Base-by-base conservation (phyloP, 495 filamentous ascomycete genomes). In the Neurospora intermedia region DNA sequence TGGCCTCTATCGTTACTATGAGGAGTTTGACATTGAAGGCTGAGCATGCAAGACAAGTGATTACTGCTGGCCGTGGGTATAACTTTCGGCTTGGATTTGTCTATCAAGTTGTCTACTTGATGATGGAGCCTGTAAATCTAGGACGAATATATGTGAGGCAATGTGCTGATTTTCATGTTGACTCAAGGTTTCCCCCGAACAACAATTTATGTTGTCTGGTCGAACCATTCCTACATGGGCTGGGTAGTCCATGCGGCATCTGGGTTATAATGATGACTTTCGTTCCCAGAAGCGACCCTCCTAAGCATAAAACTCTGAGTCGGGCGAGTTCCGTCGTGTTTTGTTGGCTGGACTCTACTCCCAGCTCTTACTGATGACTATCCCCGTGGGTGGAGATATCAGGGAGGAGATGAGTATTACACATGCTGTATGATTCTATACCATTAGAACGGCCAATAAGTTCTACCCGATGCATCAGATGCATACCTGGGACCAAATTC, bases 351-450 rank as follows among this genome's bases (percentile, higher is more conserved):
- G 78, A 10, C 80, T 90, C 16, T 90, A 89, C 81, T 87, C 84
- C 38, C 89, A 91, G 80, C 78, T 90, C 16, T 89, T 91, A 2
- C 79, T 88, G 6, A 91, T 91, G 89, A 89, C 88, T 46, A 83
- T 91, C 6, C 88, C 88, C 2, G 85, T 89, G 1, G 86, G 85
- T 16, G 89, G 88, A 16, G 89, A 91, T 69, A 90, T 91, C 77
- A 89, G 89, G 6, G 88, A 91, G 70, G 89, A 91, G 82, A 87
- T 88, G 72, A 66, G 78, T 76, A 69, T 41, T 71, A 43, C 18
- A 9, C 66, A 16, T 11, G 16, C 43, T n/a, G 59, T 41, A 40
- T 18, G 43, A 54, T 48, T 6, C 20, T 43, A 84, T 82, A 27
- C 48, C 11, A 59, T 20, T 27, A 27, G 11, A 15, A 13, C 5